Evolutionary conservation across 805 yeast genomes (phyloP).

Genomic region (Saccharomycopsis guyanensis): DNA sequence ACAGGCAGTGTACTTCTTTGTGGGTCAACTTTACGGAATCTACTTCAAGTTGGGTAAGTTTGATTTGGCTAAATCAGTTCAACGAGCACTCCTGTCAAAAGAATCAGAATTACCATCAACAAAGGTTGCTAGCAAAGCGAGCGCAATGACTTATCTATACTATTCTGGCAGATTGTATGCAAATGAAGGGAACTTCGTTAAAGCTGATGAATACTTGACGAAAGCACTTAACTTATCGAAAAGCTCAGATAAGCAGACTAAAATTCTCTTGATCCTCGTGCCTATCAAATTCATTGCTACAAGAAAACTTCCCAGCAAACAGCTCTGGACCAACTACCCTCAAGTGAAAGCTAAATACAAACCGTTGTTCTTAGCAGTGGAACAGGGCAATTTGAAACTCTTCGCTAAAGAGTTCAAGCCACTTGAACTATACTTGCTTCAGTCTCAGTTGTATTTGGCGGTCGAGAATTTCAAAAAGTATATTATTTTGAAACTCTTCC

Average conservation of each 20-base stretch:
- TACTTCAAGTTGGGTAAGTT: slow-evolving; percentile 60
- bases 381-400: slow-evolving; percentile 45
- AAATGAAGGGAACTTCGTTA: slow-evolving; percentile 51
- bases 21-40: slow-evolving; percentile 59
- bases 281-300: slow-evolving; percentile 53
- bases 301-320: slow-evolving; percentile 38
- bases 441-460: slow-evolving; percentile 52
- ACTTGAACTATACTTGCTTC: slow-evolving; percentile 46
- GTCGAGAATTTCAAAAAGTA: slow-evolving; percentile 44
- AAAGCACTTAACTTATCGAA: slow-evolving; percentile 33
- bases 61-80: slow-evolving; percentile 68
- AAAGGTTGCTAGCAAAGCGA: slow-evolving; percentile 37
- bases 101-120: slow-evolving; percentile 45
- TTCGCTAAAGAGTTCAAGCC: slow-evolving; percentile 40
- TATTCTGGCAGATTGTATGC: slow-evolving; percentile 61
- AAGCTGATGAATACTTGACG: slow-evolving; percentile 44
- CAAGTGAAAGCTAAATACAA: slow-evolving; percentile 35
- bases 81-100: slow-evolving; percentile 57
- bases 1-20: slow-evolving; percentile 60
- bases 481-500: slow-evolving; percentile 45
- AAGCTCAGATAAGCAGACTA: slow-evolving; percentile 18
- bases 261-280: slow-evolving; percentile 49
- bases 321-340: slow-evolving; percentile 31
- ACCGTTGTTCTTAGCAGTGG: slow-evolving; percentile 42
- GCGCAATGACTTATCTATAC: slow-evolving; percentile 56